These are phyloP conservation scores for Begonia peltatifolia DNA, from an alignment of 306 rosid genomes.

Conservation along the genomic window DNA sequence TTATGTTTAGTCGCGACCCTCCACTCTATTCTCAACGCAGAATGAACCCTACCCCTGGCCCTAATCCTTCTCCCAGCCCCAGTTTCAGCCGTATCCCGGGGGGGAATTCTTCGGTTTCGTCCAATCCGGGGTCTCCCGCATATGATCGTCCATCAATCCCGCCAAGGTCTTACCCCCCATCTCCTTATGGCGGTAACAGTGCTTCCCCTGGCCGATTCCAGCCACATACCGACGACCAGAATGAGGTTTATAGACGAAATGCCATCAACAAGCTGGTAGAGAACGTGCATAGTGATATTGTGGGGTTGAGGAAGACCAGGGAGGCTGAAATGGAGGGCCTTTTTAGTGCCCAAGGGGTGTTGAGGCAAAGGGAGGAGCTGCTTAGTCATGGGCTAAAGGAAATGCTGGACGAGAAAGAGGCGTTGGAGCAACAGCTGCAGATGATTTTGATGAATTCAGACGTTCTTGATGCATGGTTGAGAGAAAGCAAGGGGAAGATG, in stretches of 20 bases:
- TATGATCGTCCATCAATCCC: conserved; percentile 34
- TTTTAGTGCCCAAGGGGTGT: conserved; percentile 39
- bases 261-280: conserved; percentile 76
- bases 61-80: conserved; percentile 13
- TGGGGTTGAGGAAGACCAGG: conserved; percentile 38
- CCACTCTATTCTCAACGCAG: conserved; percentile 79
- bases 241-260: conserved; percentile 48
- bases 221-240: conserved; percentile 43
- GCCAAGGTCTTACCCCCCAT: conserved; percentile 56
- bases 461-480: conserved; percentile 64
- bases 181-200: conserved; percentile 44
- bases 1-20: conserved; percentile 54
- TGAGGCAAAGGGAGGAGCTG: conserved; percentile 53
- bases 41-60: conserved; percentile 15
- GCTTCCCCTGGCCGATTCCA: conserved; percentile 18
- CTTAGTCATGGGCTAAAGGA: conserved; percentile 45
- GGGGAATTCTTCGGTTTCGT: conserved; percentile 7
- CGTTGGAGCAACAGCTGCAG: conserved; percentile 82
- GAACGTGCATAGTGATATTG: conserved; percentile 39
- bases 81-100: conserved; percentile 7
- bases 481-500: conserved; percentile 54
- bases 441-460: conserved; percentile 76
- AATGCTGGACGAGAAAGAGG: conserved; percentile 77
- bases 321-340: conserved; percentile 74
- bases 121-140: conserved; percentile 18